These are phyloP conservation scores for Daldinia grandis DNA, from an alignment of 495 filamentous ascomycete species.

Conservation along the genomic window DNA sequence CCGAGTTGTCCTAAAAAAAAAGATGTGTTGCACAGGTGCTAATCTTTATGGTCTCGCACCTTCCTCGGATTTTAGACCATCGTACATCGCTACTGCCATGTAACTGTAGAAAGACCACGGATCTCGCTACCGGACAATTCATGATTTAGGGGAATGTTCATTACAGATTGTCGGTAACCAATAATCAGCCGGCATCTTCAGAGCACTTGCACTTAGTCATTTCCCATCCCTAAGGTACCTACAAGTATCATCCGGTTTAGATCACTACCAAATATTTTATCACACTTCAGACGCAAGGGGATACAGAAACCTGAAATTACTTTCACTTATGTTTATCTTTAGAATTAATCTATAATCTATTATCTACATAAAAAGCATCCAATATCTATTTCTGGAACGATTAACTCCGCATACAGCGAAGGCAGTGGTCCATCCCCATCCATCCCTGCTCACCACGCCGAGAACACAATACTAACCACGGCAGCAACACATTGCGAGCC, in stretches of 20 bases:
- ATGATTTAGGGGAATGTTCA: background rate
- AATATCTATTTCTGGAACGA: background rate
- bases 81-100: background rate
- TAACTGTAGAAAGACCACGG: background rate
- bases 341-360: no score
- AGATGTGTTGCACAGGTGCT: background rate
- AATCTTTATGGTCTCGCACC: background rate
- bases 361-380: background rate
- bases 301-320: background rate
- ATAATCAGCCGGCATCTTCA: background rate
- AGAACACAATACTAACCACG: background rate
- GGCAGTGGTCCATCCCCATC: background rate
- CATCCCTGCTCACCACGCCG: background rate
- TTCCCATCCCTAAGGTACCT: background rate
- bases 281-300: background rate
- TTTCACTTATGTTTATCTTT: background rate
- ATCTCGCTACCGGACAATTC: background rate
- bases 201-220: background rate
- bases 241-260: no score
- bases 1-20: background rate
- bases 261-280: no score
- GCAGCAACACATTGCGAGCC: background rate
- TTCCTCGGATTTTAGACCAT: background rate
- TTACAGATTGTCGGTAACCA: background rate
- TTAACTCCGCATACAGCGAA: background rate